Base-by-base conservation (phyloP, 1,139 yeast species). In the Spencermartinsiella ligniputridi region DNA sequence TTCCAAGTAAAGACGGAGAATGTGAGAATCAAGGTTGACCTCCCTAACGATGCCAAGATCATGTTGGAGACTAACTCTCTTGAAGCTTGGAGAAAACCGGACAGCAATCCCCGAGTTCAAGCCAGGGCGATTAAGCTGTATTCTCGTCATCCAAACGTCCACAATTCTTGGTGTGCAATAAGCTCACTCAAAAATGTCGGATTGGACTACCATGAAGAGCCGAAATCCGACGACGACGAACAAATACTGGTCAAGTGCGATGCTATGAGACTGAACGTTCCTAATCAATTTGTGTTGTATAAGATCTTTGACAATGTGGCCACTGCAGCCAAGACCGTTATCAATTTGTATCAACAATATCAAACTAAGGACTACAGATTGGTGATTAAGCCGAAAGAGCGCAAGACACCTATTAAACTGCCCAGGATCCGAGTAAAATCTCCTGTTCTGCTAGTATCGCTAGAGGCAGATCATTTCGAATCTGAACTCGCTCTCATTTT, bases 381-480 rank as follows among this genome's bases (percentile, higher is more conserved):
- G 16, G 68, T 72, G 1, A 59, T 71, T 3, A 64, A 18, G 71
- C 90, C 29, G 52, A 71, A 58, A 39, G 58, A 55, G 41, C 52
- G 56, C 40, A 49, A 47, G 27, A 40, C 41, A 2, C 46, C 58
- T 29, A 66, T 68, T 3, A 55, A 60, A 3, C 49, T 85, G 9
- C 94, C 94, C 0, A 65, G 66, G 17, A 68, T 84, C 2, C 68
- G 72, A 9, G 41, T 88, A 11, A 69, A 62, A 42, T 66, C 89
- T 0, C 67, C 71, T 3, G 67, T 68, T 22, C 55, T 86, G 4
- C 57, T 73, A 1, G 67, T 83, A 40, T 58, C 67, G 9, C 68
- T 83, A 65, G 88, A 81, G 48, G 96, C 89, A 64, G 96, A 90
- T 64, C 88, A 94, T 3, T 88, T 92, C 61, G 98, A 90, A 63